A percentile compares a stretch with the other conserved stretches of the same genome.
phyloP scores from a whole-genome alignment of 352 stramenopile genomes.

The Lagenidium giganteum region DNA sequence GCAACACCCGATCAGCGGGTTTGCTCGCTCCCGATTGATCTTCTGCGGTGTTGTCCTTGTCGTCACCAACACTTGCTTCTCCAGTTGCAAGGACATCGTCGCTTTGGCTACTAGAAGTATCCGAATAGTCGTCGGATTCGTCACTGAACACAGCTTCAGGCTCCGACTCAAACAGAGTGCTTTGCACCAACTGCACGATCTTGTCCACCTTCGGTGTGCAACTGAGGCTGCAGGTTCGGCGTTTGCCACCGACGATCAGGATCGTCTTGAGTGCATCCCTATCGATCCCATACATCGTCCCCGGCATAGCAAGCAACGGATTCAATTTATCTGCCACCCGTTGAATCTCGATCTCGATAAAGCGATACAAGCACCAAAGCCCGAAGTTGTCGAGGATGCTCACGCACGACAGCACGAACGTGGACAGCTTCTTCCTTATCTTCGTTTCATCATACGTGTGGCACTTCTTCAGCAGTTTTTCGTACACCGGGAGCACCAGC shows the following conservation, averaged over 20 bases:
- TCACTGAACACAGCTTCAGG: slow-evolving; percentile 3
- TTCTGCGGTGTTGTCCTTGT: too few species aligned
- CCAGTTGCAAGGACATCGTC: too few species aligned
- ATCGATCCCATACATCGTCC: slow-evolving; percentile 55
- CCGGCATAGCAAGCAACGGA: slow-evolving; percentile 42
- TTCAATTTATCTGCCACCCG: slow-evolving; percentile 45
- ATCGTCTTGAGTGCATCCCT: slow-evolving; percentile 47
- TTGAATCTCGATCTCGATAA: slow-evolving; percentile 68
- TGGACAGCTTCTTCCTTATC: too few species aligned
- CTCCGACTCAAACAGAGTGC: slow-evolving; percentile 22
- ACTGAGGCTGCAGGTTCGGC: slow-evolving; percentile 33
- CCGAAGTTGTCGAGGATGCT: slow-evolving; percentile 60
- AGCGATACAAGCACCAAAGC: slow-evolving; percentile 72
- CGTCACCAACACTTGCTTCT: too few species aligned
- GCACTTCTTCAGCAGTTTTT: slow-evolving; percentile 47
- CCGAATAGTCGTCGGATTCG: too few species aligned
- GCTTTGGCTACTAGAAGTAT: too few species aligned
- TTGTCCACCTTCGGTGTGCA: slow-evolving; percentile 52
- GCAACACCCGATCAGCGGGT: slow-evolving; percentile 11
- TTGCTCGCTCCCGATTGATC: neutral
- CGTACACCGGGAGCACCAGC: slow-evolving; percentile 29
- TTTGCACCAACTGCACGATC: slow-evolving; percentile 42
- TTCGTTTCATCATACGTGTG: too few species aligned
- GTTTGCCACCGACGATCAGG: slow-evolving; percentile 33
- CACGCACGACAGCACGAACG: slow-evolving; percentile 47